Conservation (phyloP, 495 filamentous ascomycete species). For the Aspergillus indologenus region DNA sequence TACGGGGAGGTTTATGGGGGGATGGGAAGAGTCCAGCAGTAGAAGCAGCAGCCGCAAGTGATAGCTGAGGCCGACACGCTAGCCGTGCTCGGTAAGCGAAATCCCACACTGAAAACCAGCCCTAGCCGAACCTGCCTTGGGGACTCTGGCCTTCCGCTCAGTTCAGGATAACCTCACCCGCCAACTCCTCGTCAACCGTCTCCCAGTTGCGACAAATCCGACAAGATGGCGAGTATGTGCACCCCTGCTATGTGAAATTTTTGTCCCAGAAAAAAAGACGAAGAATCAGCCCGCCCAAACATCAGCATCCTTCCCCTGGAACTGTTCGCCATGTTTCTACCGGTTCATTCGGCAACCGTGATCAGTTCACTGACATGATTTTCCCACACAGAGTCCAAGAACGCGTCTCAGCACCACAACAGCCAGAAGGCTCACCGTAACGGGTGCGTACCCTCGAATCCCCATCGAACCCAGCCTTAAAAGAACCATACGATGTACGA, state of each 20-base stretch:
- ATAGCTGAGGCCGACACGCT: constrained; percentile 10
- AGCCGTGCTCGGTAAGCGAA: constrained; percentile 43
- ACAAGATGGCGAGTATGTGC: constrained; percentile 53
- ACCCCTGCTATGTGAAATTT: constrained; percentile 5
- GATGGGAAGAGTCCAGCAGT: neutral
- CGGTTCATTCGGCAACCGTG: neutral
- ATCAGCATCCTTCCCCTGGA: neutral
- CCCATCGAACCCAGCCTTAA: neutral
- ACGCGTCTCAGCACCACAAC: constrained; percentile 98
- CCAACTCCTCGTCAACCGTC: constrained; percentile 31
- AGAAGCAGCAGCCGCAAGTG: neutral
- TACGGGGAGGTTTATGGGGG: no score
- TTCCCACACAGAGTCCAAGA: constrained; percentile 80
- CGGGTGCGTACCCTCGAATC: constrained; percentile 62
- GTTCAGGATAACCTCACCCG: constrained; percentile 29
- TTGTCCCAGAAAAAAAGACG: neutral
- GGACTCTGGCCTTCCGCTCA: constrained; percentile 25
- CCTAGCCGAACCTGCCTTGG: constrained; percentile 39
- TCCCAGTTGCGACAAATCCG: constrained; percentile 44
- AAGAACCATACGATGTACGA: neutral
- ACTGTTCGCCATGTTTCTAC: neutral
- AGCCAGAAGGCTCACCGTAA: constrained; percentile 95
- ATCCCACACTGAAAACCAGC: constrained; percentile 44
- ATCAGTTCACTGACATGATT: constrained; percentile 27
- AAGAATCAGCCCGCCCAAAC: neutral